Evolutionary conservation across 805 yeast genomes (phyloP).

Genomic region (Suhomyces sp.): DNA sequence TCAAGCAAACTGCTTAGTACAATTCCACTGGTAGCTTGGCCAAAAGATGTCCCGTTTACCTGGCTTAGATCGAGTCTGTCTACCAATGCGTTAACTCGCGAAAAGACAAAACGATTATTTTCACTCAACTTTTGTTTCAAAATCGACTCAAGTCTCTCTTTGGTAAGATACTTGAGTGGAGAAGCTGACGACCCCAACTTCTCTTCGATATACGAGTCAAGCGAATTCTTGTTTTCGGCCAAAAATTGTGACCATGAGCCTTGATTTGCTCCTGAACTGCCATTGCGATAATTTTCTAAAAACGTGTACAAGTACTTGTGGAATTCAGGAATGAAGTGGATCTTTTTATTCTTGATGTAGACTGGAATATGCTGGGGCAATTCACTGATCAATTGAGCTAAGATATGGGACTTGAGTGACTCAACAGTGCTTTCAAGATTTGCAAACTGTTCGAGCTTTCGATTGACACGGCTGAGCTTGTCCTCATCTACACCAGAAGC

Average conservation of each 20-base stretch:
- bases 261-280: background rate
- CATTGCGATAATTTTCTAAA: conserved; percentile 24
- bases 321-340: conserved; percentile 41
- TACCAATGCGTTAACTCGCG: conserved; percentile 23
- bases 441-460: conserved; percentile 10
- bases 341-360: conserved; percentile 27
- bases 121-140: conserved; percentile 19
- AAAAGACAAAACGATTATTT: conserved; percentile 22
- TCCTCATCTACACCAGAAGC: background rate
- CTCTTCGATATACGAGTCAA: conserved; percentile 16
- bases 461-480: conserved; percentile 10
- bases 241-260: conserved; percentile 24
- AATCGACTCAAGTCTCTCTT: conserved; percentile 20
- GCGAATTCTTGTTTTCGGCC: conserved; percentile 15
- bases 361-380: conserved; percentile 35
- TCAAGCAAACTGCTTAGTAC: conserved; percentile 30
- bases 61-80: conserved; percentile 16
- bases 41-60: background rate
- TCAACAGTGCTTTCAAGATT: conserved; percentile 17
- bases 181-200: background rate
- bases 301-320: conserved; percentile 32
- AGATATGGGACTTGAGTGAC: conserved; percentile 14
- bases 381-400: conserved; percentile 16
- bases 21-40: conserved; percentile 20
- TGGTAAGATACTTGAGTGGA: conserved; percentile 14